Evolutionary conservation across 306 rosid genomes (phyloP).

Genomic region (Arachis hypogaea): DNA sequence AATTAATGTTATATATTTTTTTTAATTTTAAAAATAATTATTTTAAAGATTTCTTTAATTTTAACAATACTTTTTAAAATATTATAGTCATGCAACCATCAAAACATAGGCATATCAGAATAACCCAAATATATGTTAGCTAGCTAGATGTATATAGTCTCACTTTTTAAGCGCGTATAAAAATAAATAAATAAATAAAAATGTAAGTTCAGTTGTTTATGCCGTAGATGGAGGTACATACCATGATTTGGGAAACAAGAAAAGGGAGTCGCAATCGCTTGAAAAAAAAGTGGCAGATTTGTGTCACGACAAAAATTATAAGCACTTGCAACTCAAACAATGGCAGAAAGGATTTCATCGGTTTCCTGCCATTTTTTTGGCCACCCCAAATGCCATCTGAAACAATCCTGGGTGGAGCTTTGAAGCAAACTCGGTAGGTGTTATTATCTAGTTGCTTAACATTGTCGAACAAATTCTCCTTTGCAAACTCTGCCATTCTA

Average conservation of each 20-base stretch:
- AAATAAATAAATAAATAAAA: not conserved
- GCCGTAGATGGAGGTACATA: slow-evolving; percentile 23
- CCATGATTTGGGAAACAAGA: slow-evolving; percentile 60
- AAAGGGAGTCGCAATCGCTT: slow-evolving; percentile 54
- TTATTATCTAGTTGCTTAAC: not conserved
- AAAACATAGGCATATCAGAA: no score
- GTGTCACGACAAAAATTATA: slow-evolving; percentile 44
- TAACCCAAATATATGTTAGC: no score
- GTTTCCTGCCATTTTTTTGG: slow-evolving; percentile 9
- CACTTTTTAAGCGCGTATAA: no score
- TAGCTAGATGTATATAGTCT: no score
- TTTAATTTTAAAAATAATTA: no score
- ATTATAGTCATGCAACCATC: no score
- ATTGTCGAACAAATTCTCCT: not conserved
- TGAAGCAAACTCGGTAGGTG: not conserved
- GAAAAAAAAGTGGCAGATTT: slow-evolving; percentile 37
- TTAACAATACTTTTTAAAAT: no score
- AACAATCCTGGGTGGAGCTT: slow-evolving; percentile 36
- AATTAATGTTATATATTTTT: no score
- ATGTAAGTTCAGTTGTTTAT: no score
- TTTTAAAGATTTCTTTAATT: no score
- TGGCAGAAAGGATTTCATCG: slow-evolving; percentile 43
- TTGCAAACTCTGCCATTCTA: slow-evolving; percentile 18
- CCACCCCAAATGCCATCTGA: slow-evolving; percentile 53
- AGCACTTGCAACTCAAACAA: slow-evolving; percentile 56